Conservation (phyloP, 2,329 filamentous ascomycete genomes). For the Aspergillus fumigatiaffinis region DNA sequence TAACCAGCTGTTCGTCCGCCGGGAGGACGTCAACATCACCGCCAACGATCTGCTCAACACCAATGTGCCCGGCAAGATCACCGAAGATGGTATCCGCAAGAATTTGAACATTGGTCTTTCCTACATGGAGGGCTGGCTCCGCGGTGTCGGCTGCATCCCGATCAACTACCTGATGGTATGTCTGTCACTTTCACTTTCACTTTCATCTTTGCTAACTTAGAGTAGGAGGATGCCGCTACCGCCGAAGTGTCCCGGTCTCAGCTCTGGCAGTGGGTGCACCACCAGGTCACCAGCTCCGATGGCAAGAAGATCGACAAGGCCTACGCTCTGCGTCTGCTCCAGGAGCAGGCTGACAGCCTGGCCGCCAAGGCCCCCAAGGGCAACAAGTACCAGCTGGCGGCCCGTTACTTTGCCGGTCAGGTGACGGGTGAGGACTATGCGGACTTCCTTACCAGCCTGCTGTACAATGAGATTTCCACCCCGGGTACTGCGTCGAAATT, state of each 20-base stretch:
- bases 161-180: conserved; percentile 91
- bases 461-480: conserved; percentile 62
- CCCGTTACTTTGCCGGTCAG: conserved; percentile 87
- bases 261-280: conserved; percentile 91
- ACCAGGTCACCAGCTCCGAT: conserved; percentile 70
- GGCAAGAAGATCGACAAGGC: conserved; percentile 91
- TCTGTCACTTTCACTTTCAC: neutral
- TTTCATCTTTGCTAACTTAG: neutral
- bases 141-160: conserved; percentile 90
- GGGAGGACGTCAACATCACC: conserved; percentile 82
- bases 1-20: conserved; percentile 88
- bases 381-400: conserved; percentile 87
- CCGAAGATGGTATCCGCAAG: conserved; percentile 93
- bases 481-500: conserved; percentile 67
- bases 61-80: conserved; percentile 90
- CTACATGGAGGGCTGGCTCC: conserved; percentile 98
- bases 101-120: conserved; percentile 94
- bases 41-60: conserved; percentile 94
- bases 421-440: conserved; percentile 97
- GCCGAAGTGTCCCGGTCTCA: conserved; percentile 93
- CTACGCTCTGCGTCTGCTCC: conserved; percentile 80
- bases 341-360: conserved; percentile 77
- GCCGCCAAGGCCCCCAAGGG: conserved; percentile 72
- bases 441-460: conserved; percentile 82
- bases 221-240: conserved; percentile 82